Conservation (phyloP, 2,329 filamentous ascomycete genomes). For the Pseudogymnoascus sp. region DNA sequence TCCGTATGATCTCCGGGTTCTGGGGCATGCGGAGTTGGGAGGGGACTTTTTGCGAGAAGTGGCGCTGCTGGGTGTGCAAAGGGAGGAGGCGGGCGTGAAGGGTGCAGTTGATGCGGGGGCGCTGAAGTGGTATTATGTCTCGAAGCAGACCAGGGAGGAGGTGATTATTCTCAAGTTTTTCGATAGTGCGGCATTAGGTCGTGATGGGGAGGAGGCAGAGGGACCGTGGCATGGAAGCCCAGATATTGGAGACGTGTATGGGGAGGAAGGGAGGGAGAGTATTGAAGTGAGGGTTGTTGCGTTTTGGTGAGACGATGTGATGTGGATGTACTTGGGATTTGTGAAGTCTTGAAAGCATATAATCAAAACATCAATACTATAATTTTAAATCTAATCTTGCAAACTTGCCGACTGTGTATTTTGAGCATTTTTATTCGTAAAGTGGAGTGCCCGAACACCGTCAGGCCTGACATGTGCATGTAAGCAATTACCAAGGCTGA, state of each 20-base stretch:
- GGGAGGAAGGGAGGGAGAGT: neutral
- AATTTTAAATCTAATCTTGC: neutral
- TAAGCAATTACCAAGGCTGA: too few species aligned
- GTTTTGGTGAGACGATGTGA: neutral
- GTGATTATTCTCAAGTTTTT: constrained; percentile 7
- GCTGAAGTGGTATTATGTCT: constrained; percentile 3
- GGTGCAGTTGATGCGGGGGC: neutral
- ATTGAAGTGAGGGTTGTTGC: constrained; percentile 9
- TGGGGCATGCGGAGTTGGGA: neutral
- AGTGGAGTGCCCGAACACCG: too few species aligned
- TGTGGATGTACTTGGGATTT: neutral
- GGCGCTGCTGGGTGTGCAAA: neutral
- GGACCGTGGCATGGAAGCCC: constrained; percentile 4
- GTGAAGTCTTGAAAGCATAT: neutral
- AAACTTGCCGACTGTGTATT: neutral
- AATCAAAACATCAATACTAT: neutral
- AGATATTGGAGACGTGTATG: neutral
- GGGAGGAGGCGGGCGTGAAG: neutral
- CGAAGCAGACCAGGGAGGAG: constrained; percentile 2
- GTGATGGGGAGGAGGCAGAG: neutral
- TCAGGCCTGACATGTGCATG: too few species aligned
- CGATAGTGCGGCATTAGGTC: constrained; percentile 1
- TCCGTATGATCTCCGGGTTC: neutral
- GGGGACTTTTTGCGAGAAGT: constrained; percentile 7
- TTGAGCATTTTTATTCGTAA: too few species aligned